These are phyloP conservation scores for Rubus parviflorus DNA, from an alignment of 306 rosid species.

Conservation along the genomic window DNA sequence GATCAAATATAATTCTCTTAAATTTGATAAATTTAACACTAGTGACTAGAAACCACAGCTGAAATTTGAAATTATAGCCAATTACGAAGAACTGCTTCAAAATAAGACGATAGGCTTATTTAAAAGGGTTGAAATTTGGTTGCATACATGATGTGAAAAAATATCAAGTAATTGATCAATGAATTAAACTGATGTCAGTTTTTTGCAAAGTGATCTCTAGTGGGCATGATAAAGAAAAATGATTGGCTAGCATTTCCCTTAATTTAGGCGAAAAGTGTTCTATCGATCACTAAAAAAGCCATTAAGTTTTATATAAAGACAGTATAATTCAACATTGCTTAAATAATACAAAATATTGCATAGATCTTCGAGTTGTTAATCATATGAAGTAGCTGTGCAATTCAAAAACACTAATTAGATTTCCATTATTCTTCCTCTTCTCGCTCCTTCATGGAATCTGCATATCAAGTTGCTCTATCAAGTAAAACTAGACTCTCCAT, in stretches of 20 bases:
- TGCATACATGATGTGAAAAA: background rate
- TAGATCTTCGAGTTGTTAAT: background rate
- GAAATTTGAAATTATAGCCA: background rate
- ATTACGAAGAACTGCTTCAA: background rate
- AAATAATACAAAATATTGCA: background rate
- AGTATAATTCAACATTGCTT: background rate
- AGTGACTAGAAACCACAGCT: background rate
- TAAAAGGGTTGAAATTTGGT: no score
- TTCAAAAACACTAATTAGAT: background rate
- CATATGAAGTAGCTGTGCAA: background rate
- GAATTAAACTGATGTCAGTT: background rate
- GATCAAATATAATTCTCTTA: background rate
- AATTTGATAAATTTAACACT: background rate
- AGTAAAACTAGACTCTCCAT: conserved; percentile 12
- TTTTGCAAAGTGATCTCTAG: background rate
- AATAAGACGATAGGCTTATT: no score
- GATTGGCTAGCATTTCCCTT: background rate
- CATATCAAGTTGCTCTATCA: background rate
- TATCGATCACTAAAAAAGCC: background rate
- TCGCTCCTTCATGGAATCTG: background rate
- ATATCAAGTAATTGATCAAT: background rate
- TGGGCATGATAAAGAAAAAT: background rate
- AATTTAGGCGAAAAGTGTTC: background rate
- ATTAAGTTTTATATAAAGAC: background rate
- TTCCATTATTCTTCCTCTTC: background rate